Percentiles rank a stretch among this genome's conserved stretches.
These are phyloP conservation scores for Diversispora epigaea DNA, from an alignment of 192 early-diverging fungal genomes.

Conservation along the genomic window DNA sequence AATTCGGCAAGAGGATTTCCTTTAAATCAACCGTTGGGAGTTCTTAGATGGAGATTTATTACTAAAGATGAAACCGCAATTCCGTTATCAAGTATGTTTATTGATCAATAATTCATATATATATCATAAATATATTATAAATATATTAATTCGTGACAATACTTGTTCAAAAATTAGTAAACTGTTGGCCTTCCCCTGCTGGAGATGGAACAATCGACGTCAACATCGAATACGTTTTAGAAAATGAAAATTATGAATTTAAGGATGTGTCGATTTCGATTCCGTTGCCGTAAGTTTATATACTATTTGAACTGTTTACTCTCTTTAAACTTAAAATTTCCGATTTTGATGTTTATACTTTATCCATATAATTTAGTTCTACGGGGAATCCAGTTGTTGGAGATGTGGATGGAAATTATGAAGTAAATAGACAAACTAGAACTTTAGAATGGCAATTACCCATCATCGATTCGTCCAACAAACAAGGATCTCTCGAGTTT, in stretches of 20 bases:
- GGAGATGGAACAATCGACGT: conserved; percentile 88
- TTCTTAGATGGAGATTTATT: conserved; percentile 87
- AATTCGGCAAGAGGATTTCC: conserved; percentile 86
- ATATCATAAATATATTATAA: background rate
- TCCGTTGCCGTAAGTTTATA: conserved; percentile 74
- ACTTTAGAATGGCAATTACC: conserved; percentile 86
- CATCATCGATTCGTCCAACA: conserved; percentile 74
- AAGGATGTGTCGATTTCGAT: conserved; percentile 86
- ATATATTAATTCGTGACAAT: background rate
- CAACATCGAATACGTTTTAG: conserved; percentile 96
- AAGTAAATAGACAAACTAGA: conserved; percentile 68
- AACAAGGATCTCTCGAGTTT: conserved; percentile 84
- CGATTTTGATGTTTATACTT: conserved; percentile 4
- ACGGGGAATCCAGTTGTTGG: conserved; percentile 70
- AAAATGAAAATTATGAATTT: conserved; percentile 72
- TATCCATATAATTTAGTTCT: conserved; percentile 43
- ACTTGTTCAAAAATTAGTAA: conserved; percentile 58
- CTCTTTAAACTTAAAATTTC: background rate
- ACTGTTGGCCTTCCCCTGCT: conserved; percentile 95
- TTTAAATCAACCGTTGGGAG: conserved; percentile 73
- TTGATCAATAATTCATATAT: background rate
- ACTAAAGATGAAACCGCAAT: conserved; percentile 80
- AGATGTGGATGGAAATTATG: conserved; percentile 80
- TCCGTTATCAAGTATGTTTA: conserved; percentile 72
- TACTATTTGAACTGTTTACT: background rate